Evolutionary conservation across 768 basidiomycete species (phyloP), one percentile per base, ranked within the genome.

Genomic region (Tylopilus sp.): DNA sequence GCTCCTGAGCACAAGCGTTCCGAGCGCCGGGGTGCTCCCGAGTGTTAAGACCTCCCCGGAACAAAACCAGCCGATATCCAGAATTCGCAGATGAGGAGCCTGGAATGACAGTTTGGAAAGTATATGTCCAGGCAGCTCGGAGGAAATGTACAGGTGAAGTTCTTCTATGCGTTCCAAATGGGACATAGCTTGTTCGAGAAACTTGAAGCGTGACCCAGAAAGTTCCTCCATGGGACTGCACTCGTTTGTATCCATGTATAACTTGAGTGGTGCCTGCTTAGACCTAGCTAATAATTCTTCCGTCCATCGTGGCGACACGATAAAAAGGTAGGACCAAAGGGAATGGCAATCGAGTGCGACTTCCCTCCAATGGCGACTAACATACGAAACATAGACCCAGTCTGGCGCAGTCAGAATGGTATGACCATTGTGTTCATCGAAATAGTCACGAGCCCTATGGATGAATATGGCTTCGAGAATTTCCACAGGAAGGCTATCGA

Each of bases 251-350:
- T 22, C 1, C 36, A 38, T 9, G 6, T 10, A 16, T 37, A 61
- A 25, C 30, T 40, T 47, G 22, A 65, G 36, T 17, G 69, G 63
- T 12, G 73, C 73, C 60, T 63, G 70, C 51, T 75, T 78, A 0
- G 78, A 80, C 19, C 78, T 69, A 26, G 60, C 63, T 30, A 79
- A 48, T 71, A 76, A 74, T 57, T 74, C 76, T 31, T 71, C 62
- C 10, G 69, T 69, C 72, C 74, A 75, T 41, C 54, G 61, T 1
- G 69, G 65, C 11, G 66, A 66, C 4, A 48, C 55, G 34, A 74
- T 66, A 11, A 68, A 57, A 22, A 71, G 62, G 36, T 59, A 58
- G 16, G 50, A 66, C 78, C 79, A 81, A 31, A 80, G 65, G 16
- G 42, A 54, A 3, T 76, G 70, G 45, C 65, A 73, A 33, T 62